Conservation (phyloP, 768 basidiomycete species). For the Trametes elegans region DNA sequence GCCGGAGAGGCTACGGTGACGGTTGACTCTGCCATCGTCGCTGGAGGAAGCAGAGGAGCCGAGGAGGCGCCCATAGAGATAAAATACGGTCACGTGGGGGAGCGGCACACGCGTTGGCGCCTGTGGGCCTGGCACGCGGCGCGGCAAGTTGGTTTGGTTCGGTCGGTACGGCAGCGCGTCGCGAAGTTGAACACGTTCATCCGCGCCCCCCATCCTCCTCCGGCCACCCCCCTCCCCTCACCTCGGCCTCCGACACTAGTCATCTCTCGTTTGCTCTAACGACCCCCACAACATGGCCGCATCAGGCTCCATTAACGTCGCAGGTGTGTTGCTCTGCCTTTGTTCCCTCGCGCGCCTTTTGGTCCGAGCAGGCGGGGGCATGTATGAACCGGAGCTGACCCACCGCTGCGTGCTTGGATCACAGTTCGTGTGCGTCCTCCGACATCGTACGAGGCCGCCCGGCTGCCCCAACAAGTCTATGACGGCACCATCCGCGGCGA, state of each 20-base stretch:
- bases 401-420: neutral
- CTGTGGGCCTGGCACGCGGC: constrained; percentile 23
- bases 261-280: neutral
- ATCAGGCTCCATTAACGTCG: constrained; percentile 86
- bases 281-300: constrained; percentile 58
- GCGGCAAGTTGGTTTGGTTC: constrained; percentile 20
- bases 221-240: constrained; percentile 7
- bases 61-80: neutral
- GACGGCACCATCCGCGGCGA: constrained; percentile 78
- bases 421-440: constrained; percentile 93
- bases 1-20: constrained; percentile 64
- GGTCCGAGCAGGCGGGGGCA: neutral
- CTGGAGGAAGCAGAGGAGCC: constrained; percentile 4
- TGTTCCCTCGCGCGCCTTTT: constrained; percentile 5
- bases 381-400: neutral
- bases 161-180: constrained; percentile 3
- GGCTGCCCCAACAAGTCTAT: constrained; percentile 62
- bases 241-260: constrained; percentile 11
- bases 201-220: constrained; percentile 3
- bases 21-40: constrained; percentile 31
- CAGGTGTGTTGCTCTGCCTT: constrained; percentile 47
- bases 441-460: constrained; percentile 78
- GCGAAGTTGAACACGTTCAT: constrained; percentile 15
- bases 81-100: constrained; percentile 16
- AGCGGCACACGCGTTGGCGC: constrained; percentile 5